Conservation (phyloP, 768 basidiomycete species). For the Porphyrellus cyaneotinctus region DNA sequence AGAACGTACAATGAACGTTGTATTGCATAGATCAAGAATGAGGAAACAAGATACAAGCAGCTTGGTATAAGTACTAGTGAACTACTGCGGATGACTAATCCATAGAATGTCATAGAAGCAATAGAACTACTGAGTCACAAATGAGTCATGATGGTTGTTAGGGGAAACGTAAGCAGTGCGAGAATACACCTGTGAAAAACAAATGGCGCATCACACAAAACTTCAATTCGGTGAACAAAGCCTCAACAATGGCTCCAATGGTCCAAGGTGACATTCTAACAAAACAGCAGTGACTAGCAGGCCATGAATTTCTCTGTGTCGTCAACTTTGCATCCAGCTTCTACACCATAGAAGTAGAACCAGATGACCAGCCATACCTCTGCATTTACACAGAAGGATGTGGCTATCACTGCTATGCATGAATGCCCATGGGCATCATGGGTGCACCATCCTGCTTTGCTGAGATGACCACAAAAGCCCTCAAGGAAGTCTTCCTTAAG, state of each 20-base stretch:
- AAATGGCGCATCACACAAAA: slow-evolving; percentile 6
- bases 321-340: slow-evolving; percentile 26
- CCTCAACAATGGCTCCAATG: slow-evolving; percentile 28
- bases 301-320: slow-evolving; percentile 15
- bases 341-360: slow-evolving; percentile 19
- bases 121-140: too few species aligned
- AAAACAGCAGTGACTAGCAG: slow-evolving; percentile 34
- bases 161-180: too few species aligned
- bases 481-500: neutral
- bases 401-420: slow-evolving; percentile 34
- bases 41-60: too few species aligned
- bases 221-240: slow-evolving; percentile 19
- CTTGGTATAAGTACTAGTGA: too few species aligned
- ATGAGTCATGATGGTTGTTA: neutral
- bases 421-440: slow-evolving; percentile 41
- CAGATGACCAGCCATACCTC: too few species aligned
- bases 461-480: neutral
- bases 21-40: too few species aligned
- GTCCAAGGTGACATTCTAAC: slow-evolving; percentile 36
- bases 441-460: slow-evolving; percentile 30
- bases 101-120: too few species aligned
- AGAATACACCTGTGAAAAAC: neutral
- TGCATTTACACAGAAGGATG: slow-evolving; percentile 36
- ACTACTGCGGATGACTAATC: too few species aligned
- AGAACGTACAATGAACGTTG: too few species aligned